phyloP scores from a whole-genome alignment of 2,329 filamentous ascomycete genomes.

The Mollisia scopiformis region DNA sequence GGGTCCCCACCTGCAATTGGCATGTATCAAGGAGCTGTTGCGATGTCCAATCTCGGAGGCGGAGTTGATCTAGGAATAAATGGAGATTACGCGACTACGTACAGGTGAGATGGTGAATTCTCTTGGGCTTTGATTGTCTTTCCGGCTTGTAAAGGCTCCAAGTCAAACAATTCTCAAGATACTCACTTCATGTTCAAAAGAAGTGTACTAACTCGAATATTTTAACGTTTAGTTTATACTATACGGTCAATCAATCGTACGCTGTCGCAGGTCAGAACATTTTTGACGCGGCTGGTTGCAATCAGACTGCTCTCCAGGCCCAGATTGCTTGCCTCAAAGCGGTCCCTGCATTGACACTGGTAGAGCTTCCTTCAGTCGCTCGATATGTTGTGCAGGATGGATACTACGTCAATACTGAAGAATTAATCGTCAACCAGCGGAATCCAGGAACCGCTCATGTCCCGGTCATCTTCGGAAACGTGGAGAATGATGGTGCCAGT shows the following conservation, averaged over 20 bases:
- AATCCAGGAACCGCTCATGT: constrained; percentile 51
- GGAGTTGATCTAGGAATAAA: constrained; percentile 49
- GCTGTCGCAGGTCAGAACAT: constrained; percentile 50
- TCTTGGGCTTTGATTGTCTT: too few species aligned
- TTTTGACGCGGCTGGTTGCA: constrained; percentile 51
- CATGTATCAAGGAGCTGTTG: constrained; percentile 49
- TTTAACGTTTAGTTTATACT: constrained; percentile 55
- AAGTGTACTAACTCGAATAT: too few species aligned
- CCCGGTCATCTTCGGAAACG: constrained; percentile 54
- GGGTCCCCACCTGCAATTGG: constrained; percentile 50
- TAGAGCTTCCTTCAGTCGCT: constrained; percentile 44
- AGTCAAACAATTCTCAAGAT: too few species aligned
- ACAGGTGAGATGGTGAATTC: too few species aligned
- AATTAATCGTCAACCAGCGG: constrained; percentile 46
- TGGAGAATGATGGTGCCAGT: constrained; percentile 52
- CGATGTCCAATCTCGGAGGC: constrained; percentile 56
- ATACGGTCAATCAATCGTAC: constrained; percentile 53
- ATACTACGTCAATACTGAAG: constrained; percentile 49
- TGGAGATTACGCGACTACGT: constrained; percentile 54
- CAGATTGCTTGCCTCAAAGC: constrained; percentile 51
- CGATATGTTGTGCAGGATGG: constrained; percentile 58
- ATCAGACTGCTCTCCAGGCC: constrained; percentile 41
- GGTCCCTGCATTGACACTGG: constrained; percentile 43
- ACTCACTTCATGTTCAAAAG: too few species aligned
- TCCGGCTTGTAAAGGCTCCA: too few species aligned